phyloP scores from a whole-genome alignment of 2,329 filamentous ascomycete genomes.

The Lomentospora prolificans region DNA sequence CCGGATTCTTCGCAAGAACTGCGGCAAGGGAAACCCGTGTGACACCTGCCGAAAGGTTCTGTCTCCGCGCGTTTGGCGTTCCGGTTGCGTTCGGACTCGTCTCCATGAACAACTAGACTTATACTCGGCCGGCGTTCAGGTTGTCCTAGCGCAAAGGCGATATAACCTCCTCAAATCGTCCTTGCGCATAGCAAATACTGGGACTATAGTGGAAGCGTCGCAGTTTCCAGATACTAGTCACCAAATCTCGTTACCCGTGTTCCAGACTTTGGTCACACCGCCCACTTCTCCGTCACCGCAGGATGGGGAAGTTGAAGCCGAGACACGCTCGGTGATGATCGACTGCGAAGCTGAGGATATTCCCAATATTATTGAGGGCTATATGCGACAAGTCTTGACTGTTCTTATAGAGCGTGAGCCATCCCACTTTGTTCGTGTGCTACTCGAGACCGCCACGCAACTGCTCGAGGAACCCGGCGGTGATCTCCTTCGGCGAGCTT shows the following conservation, averaged over 20 bases:
- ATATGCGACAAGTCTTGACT: slow-evolving; percentile 48
- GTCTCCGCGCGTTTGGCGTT: slow-evolving; percentile 54
- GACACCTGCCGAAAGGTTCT: slow-evolving; percentile 54
- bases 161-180: slow-evolving; percentile 45
- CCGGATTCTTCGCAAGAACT: slow-evolving; percentile 56
- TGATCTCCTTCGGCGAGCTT: slow-evolving; percentile 46
- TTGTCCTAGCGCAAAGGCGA: slow-evolving; percentile 49
- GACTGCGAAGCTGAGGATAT: slow-evolving; percentile 53
- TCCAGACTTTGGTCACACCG: slow-evolving; percentile 5
- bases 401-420: slow-evolving; percentile 50
- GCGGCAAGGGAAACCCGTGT: slow-evolving; percentile 53
- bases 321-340: slow-evolving; percentile 40
- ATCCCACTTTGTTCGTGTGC: slow-evolving; percentile 49
- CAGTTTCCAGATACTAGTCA: slow-evolving; percentile 44
- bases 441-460: slow-evolving; percentile 42
- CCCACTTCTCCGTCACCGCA: slow-evolving; percentile 13
- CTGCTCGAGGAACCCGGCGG: slow-evolving; percentile 33
- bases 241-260: slow-evolving; percentile 11
- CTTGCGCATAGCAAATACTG: slow-evolving; percentile 37
- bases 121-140: slow-evolving; percentile 54
- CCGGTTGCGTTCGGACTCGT: slow-evolving; percentile 52
- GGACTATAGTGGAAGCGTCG: slow-evolving; percentile 44
- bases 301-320: slow-evolving; percentile 28
- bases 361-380: slow-evolving; percentile 46
- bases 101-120: slow-evolving; percentile 52